A percentile compares a stretch with the other conserved stretches of the same genome.
Evolutionary conservation across 345 rosid genomes (phyloP).

Genomic region (Lumnitzera racemosa): DNA sequence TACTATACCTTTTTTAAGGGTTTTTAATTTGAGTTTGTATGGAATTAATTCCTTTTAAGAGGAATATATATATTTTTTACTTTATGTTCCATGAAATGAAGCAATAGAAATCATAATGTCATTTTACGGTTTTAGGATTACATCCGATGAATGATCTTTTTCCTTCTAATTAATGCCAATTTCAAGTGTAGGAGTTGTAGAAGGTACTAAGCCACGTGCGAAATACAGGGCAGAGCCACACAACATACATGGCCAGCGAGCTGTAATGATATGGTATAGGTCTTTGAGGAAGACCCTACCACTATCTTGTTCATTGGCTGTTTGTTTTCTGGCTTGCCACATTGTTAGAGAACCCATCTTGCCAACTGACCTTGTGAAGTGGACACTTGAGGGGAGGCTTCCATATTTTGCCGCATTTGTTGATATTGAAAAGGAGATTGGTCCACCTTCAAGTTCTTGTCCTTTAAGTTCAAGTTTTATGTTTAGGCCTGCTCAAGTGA

Average conservation of each 20-base stretch:
- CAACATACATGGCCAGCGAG: conserved; percentile 49
- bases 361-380: conserved; percentile 60
- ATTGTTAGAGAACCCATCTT: conserved; percentile 56
- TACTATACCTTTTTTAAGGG: no score
- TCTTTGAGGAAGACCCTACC: conserved; percentile 44
- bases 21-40: no score
- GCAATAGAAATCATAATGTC: no score
- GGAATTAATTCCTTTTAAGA: no score
- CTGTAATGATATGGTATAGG: conserved; percentile 56
- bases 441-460: conserved; percentile 44
- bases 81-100: no score
- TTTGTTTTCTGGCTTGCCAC: conserved; percentile 73
- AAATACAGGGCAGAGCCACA: conserved; percentile 34
- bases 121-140: no score
- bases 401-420: conserved; percentile 58
- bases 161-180: no score
- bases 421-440: conserved; percentile 51
- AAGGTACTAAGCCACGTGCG: conserved; percentile 17
- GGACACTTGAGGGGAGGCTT: conserved; percentile 67
- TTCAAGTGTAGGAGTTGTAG: not conserved
- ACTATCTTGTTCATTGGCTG: conserved; percentile 47
- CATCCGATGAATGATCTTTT: no score
- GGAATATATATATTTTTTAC: no score
- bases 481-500: conserved; percentile 48
- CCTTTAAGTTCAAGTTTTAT: conserved; percentile 48